Evolutionary conservation across 2,329 filamentous ascomycete genomes (phyloP).

Genomic region (Colletotrichum tropicale): DNA sequence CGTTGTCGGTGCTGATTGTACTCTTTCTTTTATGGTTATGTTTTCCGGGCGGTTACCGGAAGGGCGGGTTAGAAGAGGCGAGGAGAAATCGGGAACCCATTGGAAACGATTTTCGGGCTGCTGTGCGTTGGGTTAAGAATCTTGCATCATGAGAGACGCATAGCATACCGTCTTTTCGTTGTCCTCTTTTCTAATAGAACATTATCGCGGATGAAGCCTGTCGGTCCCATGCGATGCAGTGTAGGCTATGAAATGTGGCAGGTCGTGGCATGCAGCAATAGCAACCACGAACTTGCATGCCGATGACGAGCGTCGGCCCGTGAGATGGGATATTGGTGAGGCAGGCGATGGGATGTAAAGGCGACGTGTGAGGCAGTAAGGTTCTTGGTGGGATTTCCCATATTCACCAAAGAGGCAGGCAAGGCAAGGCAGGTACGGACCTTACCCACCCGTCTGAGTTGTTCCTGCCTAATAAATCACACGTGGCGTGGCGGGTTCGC

Average conservation of each 20-base stretch:
- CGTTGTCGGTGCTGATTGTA: constrained; percentile 51
- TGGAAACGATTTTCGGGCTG: neutral
- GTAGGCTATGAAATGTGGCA: neutral
- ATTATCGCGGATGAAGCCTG: neutral
- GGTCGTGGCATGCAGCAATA: neutral
- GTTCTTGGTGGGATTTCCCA: neutral
- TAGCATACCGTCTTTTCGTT: neutral
- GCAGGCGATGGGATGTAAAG: neutral
- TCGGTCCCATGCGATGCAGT: neutral
- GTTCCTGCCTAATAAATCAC: neutral
- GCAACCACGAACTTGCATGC: neutral
- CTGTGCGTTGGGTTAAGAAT: neutral
- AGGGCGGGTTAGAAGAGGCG: neutral
- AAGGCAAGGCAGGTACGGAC: neutral
- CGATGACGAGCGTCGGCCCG: neutral
- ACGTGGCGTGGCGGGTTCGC: neutral
- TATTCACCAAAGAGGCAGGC: neutral
- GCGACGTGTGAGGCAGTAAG: neutral
- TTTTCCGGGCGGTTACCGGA: neutral
- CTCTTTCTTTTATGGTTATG: constrained; percentile 49
- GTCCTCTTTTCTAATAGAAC: neutral
- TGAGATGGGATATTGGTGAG: neutral
- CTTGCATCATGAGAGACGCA: neutral
- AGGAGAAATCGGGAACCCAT: neutral
- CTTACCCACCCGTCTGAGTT: neutral